These are phyloP conservation scores for Cephalotrichum gorgonifer DNA, from an alignment of 2,329 filamentous ascomycete species.

Conservation along the genomic window DNA sequence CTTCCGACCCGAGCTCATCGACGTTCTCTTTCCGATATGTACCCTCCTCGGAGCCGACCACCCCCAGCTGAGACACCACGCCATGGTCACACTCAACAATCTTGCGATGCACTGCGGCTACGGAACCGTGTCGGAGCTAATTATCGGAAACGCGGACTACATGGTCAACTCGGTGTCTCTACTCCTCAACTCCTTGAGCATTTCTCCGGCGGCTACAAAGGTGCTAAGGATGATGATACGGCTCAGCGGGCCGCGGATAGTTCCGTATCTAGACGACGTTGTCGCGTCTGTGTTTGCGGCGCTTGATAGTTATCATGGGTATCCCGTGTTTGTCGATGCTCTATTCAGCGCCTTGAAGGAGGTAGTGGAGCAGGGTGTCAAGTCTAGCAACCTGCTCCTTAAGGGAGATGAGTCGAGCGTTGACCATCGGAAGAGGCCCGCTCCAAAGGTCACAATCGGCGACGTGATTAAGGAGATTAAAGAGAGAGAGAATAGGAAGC, in stretches of 20 bases:
- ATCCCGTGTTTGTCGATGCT: constrained; percentile 72
- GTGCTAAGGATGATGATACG: constrained; percentile 92
- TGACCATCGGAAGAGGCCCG: constrained; percentile 30
- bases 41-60: constrained; percentile 72
- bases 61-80: constrained; percentile 62
- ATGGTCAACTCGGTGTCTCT: constrained; percentile 88
- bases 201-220: constrained; percentile 82
- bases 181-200: constrained; percentile 82
- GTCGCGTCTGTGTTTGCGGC: constrained; percentile 86
- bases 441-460: constrained; percentile 24
- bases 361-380: constrained; percentile 72
- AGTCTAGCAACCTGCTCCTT: constrained; percentile 38
- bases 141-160: constrained; percentile 90
- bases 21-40: constrained; percentile 83
- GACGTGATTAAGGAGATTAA: constrained; percentile 50
- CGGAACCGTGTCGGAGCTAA: constrained; percentile 59
- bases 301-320: constrained; percentile 91
- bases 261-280: constrained; percentile 87
- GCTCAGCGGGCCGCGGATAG: constrained; percentile 67
- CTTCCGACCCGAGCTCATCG: constrained; percentile 80
- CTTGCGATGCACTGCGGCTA: constrained; percentile 72
- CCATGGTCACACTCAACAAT: constrained; percentile 71
- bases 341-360: constrained; percentile 76
- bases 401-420: constrained; percentile 24
- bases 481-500: constrained; percentile 32